A percentile compares a stretch with the other conserved stretches of the same genome.
Evolutionary conservation across 768 basidiomycete genomes (phyloP).

Genomic region (Brasilioporus rufonigricans): DNA sequence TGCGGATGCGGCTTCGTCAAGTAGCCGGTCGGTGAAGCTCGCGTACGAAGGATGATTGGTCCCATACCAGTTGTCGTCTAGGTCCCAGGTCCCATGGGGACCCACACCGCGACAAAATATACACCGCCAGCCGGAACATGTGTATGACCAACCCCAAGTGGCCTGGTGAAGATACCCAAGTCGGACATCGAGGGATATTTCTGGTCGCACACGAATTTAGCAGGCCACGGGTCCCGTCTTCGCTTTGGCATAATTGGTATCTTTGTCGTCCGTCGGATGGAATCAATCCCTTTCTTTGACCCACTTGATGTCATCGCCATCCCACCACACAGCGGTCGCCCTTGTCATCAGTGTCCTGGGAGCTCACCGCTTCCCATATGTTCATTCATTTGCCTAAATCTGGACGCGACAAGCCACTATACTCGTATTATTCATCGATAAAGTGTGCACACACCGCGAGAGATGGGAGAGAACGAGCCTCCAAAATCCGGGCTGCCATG

Average conservation of each 20-base stretch:
- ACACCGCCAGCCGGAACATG: not conserved
- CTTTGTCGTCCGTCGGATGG: not conserved
- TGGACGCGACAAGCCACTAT: not conserved
- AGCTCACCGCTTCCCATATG: not conserved
- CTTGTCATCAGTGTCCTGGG: not conserved
- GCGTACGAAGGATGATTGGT: not conserved
- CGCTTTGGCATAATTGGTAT: no score
- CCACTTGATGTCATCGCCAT: not conserved
- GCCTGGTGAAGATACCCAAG: not conserved
- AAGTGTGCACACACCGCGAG: not conserved
- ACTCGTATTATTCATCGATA: not conserved
- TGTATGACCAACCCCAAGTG: not conserved
- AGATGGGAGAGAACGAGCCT: not conserved
- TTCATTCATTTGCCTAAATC: not conserved
- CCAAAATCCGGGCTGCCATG: not conserved
- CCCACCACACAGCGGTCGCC: not conserved
- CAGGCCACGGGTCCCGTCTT: not conserved
- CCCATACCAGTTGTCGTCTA: not conserved
- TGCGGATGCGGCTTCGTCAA: not conserved
- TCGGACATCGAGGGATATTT: not conserved
- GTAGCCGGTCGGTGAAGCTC: not conserved
- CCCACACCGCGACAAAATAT: not conserved
- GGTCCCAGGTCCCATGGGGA: not conserved
- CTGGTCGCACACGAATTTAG: not conserved
- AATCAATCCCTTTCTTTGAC: not conserved